A percentile compares a stretch with the other conserved stretches of the same genome.
phyloP scores from a whole-genome alignment of 2,329 filamentous ascomycete species.

The Monilinia polystroma region DNA sequence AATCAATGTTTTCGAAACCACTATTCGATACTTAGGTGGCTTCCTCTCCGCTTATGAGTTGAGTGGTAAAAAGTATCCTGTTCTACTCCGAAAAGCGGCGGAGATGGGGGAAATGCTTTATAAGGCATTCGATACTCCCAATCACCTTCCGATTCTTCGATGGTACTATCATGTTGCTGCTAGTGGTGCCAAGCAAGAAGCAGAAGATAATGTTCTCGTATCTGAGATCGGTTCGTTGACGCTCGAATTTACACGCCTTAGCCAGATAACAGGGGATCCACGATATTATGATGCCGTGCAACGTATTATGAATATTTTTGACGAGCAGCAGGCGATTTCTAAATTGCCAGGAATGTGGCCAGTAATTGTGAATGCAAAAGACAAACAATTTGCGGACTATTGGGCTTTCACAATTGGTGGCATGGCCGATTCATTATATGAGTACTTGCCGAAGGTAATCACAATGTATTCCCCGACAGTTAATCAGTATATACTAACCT shows the following conservation, averaged over 20 bases:
- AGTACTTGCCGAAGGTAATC: slow-evolving; percentile 58
- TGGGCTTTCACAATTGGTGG: slow-evolving; percentile 50
- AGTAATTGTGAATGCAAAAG: slow-evolving; percentile 50
- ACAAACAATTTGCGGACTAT: slow-evolving; percentile 39
- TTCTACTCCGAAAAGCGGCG: slow-evolving; percentile 37
- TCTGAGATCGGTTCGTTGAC: slow-evolving; percentile 58
- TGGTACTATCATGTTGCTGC: slow-evolving; percentile 42
- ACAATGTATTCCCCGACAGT: background rate
- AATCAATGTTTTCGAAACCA: slow-evolving; percentile 44
- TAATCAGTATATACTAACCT: background rate
- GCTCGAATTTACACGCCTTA: slow-evolving; percentile 61
- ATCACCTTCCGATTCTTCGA: slow-evolving; percentile 50
- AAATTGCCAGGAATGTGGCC: slow-evolving; percentile 63
- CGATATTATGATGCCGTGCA: slow-evolving; percentile 62
- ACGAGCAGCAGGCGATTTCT: slow-evolving; percentile 52
- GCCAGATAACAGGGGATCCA: slow-evolving; percentile 59
- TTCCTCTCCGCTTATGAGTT: slow-evolving; percentile 42
- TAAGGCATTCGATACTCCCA: slow-evolving; percentile 52
- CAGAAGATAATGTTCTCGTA: slow-evolving; percentile 50
- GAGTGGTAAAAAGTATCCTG: slow-evolving; percentile 34
- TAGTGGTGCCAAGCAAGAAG: slow-evolving; percentile 59
- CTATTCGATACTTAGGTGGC: slow-evolving; percentile 43
- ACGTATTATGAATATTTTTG: slow-evolving; percentile 55
- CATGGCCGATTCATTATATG: slow-evolving; percentile 57
- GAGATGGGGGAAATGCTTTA: slow-evolving; percentile 40